These are phyloP conservation scores for Sanghuangporus baumii DNA, from an alignment of 1,284 basidiomycete genomes.

Conservation along the genomic window DNA sequence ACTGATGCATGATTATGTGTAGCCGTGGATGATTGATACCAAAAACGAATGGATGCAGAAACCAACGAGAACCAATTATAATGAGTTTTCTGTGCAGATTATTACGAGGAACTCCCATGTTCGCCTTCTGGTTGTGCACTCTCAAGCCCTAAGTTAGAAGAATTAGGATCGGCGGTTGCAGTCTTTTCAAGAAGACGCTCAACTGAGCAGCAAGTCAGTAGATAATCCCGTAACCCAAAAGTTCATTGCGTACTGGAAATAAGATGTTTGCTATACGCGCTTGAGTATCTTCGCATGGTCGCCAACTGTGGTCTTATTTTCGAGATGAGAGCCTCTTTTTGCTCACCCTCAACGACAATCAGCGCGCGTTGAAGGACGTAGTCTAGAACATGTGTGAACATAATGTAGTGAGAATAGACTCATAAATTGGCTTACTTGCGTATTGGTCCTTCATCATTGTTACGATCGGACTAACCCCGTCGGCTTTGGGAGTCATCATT, in stretches of 20 bases:
- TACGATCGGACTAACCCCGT: constrained; percentile 59
- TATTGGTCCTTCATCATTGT: constrained; percentile 90
- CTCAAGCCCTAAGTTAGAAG: constrained; percentile 6
- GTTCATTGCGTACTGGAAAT: constrained; percentile 55
- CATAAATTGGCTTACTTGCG: constrained; percentile 56
- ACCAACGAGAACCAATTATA: constrained; percentile 3
- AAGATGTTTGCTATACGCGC: constrained; percentile 74
- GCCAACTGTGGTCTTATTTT: constrained; percentile 63
- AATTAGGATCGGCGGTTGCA: not conserved
- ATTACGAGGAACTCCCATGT: constrained; percentile 6
- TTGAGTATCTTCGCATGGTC: constrained; percentile 66
- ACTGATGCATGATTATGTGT: constrained; percentile 13
- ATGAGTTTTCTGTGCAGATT: not conserved
- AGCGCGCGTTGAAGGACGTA: constrained; percentile 80
- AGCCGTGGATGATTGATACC: constrained; percentile 10
- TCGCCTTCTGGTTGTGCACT: constrained; percentile 2
- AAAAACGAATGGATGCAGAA: constrained; percentile 6
- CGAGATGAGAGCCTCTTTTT: constrained; percentile 58
- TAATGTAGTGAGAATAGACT: constrained; percentile 8
- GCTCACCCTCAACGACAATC: constrained; percentile 63
- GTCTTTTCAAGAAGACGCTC: constrained; percentile 56
- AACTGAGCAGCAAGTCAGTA: constrained; percentile 35
- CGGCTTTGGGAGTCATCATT: constrained; percentile 62
- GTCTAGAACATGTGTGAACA: constrained; percentile 37
- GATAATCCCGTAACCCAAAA: not conserved